These are phyloP conservation scores for Aspergillus sp. DNA, from an alignment of 2,329 filamentous ascomycete genomes.

Conservation along the genomic window DNA sequence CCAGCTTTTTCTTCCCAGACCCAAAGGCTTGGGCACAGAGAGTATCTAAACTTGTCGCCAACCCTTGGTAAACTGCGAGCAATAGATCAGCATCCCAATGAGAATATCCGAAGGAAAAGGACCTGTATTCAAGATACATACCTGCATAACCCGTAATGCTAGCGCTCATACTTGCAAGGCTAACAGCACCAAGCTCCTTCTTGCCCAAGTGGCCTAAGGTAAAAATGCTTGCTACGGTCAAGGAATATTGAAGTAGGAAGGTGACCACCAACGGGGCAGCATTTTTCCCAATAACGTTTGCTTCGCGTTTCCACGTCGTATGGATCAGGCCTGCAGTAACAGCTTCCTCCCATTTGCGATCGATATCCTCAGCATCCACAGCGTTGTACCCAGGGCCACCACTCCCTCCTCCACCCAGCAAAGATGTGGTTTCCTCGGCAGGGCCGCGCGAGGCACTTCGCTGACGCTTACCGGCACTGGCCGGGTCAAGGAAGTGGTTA, in stretches of 20 bases:
- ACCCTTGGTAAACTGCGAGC: constrained; percentile 68
- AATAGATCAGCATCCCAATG: neutral
- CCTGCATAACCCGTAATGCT: constrained; percentile 70
- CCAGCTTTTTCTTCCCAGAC: constrained; percentile 82
- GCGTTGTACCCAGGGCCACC: constrained; percentile 45
- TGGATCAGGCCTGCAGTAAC: constrained; percentile 77
- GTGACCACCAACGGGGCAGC: constrained; percentile 70
- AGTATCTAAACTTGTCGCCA: constrained; percentile 87
- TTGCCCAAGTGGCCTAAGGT: constrained; percentile 74
- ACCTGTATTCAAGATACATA: constrained; percentile 1
- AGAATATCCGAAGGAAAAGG: neutral
- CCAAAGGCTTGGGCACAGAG: constrained; percentile 93
- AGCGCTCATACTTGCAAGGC: constrained; percentile 73
- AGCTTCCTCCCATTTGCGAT: constrained; percentile 81
- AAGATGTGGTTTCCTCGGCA: constrained; percentile 48
- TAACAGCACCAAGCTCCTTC: constrained; percentile 66
- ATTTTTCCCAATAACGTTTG: constrained; percentile 74
- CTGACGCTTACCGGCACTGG: constrained; percentile 3
- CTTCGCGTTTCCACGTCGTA: constrained; percentile 88
- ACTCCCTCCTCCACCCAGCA: constrained; percentile 44
- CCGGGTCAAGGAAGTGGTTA: constrained; percentile 53
- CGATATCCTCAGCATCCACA: constrained; percentile 57
- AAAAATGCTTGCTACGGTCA: constrained; percentile 80
- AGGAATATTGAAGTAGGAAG: constrained; percentile 77
- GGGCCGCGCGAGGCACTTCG: constrained; percentile 9